Base-by-base conservation (phyloP, 257 asterid genomes). In the Ballota nigra region DNA sequence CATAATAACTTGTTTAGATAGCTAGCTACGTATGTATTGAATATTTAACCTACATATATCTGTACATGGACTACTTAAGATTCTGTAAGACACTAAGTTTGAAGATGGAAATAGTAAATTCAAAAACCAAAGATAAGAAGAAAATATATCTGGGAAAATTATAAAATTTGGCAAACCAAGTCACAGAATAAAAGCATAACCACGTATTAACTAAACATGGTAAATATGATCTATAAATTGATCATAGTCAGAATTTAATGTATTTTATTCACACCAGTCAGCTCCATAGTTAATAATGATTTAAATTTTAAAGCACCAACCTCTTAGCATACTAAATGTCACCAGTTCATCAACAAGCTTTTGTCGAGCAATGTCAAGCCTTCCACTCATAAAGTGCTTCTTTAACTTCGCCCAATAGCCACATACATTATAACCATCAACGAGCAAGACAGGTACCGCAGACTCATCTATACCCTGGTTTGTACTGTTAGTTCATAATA, bases 381-480 rank as follows among this genome's bases (percentile, higher is more conserved):
- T 83, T 67, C 99, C 99, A 71, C 13, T 79, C 89, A 82, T 77
- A 79, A 94, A 91, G 77, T 94, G 92, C 83, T 91, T 94, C 87
- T 91, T 94, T 83, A 94, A 84, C 88, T 94, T 94, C 0, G 89
- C 81, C 99, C 99, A 94, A 80, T 88, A 94, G 61, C 98, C 99
- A 66, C 99, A 94, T 59, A 94, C 88, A 77, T 94, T 94, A 78
- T 91, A 94, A 69, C 99, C 99, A 84, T 94, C 99, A 82, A 94
- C 97, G 66, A 94, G 99, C 79, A 91, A 84, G 76, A 94, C 99
- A 8, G 99, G 98, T 52, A 74, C 77, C 8, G 84, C 98, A 72
- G 84, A 79, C 77, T 88, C 34, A 6, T 29, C 96, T 45, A 89
- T 40, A 43, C 96, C 95, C 87, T 88, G 97, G 80, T 84, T 84